Conservation (phyloP, 2,329 filamentous ascomycete species). For the Penicillium paneum region DNA sequence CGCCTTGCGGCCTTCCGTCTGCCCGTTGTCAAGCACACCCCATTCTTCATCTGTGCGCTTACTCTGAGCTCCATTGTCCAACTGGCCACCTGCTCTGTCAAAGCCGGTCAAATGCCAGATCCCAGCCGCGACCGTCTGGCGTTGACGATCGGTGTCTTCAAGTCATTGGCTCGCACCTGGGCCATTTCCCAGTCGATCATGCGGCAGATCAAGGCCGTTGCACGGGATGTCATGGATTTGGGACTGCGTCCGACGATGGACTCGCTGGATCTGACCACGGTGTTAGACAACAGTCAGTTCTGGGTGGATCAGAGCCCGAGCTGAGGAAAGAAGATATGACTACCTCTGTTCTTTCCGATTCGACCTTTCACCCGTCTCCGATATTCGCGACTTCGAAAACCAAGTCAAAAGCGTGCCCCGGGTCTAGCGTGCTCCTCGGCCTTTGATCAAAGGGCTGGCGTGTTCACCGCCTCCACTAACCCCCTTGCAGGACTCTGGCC, state of each 20-base stretch:
- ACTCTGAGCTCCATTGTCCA: conserved; percentile 78
- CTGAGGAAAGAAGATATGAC: conserved; percentile 8
- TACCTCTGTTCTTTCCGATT: background rate
- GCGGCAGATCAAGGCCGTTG: conserved; percentile 71
- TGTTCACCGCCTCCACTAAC: background rate
- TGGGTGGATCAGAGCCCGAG: conserved; percentile 32
- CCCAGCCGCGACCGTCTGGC: conserved; percentile 66
- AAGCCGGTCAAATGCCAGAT: conserved; percentile 56
- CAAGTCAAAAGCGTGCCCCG: background rate
- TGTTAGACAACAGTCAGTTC: conserved; percentile 35
- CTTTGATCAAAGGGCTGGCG: background rate
- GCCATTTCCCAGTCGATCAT: conserved; percentile 67
- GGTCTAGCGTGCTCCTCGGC: background rate
- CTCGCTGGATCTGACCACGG: conserved; percentile 33
- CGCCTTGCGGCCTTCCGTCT: conserved; percentile 61
- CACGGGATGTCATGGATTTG: conserved; percentile 64
- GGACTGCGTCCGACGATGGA: conserved; percentile 38
- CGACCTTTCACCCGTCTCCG: background rate
- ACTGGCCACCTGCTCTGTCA: conserved; percentile 70
- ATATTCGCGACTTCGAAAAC: background rate
- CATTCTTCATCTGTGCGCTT: conserved; percentile 79
- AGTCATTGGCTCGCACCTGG: conserved; percentile 68
- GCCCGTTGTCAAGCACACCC: conserved; percentile 69
- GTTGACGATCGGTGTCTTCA: conserved; percentile 73
- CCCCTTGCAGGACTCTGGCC: background rate